phyloP scores from a whole-genome alignment of 768 basidiomycete genomes.

The Tylopilus intermedius region DNA sequence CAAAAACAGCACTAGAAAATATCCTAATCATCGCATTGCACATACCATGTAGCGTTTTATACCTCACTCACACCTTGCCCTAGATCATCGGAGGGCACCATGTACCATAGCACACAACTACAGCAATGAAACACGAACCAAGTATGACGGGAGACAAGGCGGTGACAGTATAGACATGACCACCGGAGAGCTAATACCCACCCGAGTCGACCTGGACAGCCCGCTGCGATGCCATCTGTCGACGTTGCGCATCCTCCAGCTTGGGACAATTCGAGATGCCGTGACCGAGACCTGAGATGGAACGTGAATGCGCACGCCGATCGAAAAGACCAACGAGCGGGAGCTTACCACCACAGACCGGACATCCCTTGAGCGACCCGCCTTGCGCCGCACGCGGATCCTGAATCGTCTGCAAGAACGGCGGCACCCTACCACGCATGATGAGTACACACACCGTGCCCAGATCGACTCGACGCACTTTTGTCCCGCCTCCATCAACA shows the following conservation, averaged over 20 bases:
- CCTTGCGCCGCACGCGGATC: constrained; percentile 83
- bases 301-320: background rate
- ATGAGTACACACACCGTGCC: background rate
- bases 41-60: constrained; percentile 11
- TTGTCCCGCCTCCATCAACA: constrained; percentile 95
- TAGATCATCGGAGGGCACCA: background rate
- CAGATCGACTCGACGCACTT: constrained; percentile 50
- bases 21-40: background rate
- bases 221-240: constrained; percentile 87
- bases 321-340: background rate
- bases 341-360: constrained; percentile 84
- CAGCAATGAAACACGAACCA: background rate
- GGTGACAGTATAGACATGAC: background rate
- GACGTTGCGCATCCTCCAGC: constrained; percentile 85
- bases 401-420: constrained; percentile 84
- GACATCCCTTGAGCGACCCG: constrained; percentile 79
- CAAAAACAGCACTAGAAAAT: too few species aligned
- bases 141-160: background rate
- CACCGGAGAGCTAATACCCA: constrained; percentile 22
- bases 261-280: constrained; percentile 94
- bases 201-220: constrained; percentile 59
- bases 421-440: constrained; percentile 66
- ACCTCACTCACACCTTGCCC: background rate
- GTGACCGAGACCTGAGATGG: constrained; percentile 75
- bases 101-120: constrained; percentile 10